A percentile compares a stretch with the other conserved stretches of the same genome.
Conservation (phyloP, 176 grass and related monocot genomes). For the Elaeis guineensis region DNA sequence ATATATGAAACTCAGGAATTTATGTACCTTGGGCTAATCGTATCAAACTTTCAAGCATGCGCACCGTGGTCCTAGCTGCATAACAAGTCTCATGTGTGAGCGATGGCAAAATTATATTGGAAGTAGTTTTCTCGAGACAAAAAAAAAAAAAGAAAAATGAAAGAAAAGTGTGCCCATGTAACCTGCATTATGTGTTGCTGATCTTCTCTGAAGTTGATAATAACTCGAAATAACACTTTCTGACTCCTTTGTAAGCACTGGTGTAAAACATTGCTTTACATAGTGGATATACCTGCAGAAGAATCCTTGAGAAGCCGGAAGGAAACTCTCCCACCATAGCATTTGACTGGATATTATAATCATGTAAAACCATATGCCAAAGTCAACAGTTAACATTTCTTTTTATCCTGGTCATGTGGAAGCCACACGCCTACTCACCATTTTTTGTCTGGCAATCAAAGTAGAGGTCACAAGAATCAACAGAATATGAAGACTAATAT, state of each 20-base stretch:
- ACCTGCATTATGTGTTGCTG: slow-evolving; percentile 78
- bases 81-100: slow-evolving; percentile 13
- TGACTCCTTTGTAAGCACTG: slow-evolving; percentile 71
- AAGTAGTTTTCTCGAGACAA: too few species aligned
- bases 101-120: slow-evolving; percentile 6
- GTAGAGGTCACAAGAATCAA: too few species aligned
- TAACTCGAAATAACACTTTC: slow-evolving; percentile 76
- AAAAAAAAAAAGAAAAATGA: too few species aligned
- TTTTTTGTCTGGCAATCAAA: too few species aligned
- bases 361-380: too few species aligned
- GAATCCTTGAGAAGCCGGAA: neutral
- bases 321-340: neutral
- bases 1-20: neutral
- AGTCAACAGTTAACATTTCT: too few species aligned
- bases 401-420: too few species aligned
- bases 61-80: slow-evolving; percentile 88
- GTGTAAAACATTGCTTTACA: slow-evolving; percentile 69
- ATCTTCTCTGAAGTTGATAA: slow-evolving; percentile 82
- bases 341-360: too few species aligned
- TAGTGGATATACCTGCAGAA: slow-evolving; percentile 75
- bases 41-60: slow-evolving; percentile 97
- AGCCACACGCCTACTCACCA: too few species aligned
- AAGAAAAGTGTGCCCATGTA: slow-evolving; percentile 6
- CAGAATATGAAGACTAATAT: too few species aligned
- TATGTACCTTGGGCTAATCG: slow-evolving; percentile 76